phyloP scores from a whole-genome alignment of 2,329 filamentous ascomycete species.

The Aspergillus tanneri region DNA sequence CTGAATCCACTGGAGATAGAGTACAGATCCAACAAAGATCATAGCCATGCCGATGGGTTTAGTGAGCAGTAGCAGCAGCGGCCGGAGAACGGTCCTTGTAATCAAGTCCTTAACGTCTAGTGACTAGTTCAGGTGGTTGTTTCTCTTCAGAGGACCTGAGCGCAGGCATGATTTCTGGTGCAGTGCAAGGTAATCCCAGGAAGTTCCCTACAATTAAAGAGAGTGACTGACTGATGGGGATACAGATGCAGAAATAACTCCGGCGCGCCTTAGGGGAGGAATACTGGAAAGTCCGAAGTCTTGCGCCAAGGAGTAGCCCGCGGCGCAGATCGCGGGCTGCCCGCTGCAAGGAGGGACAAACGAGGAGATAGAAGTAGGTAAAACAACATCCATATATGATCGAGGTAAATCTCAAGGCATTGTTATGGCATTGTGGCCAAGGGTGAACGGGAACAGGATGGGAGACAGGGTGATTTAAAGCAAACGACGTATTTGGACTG shows the following conservation, averaged over 20 bases:
- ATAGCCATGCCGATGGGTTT: conserved; percentile 10
- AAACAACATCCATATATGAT: neutral
- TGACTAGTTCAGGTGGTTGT: conserved; percentile 3
- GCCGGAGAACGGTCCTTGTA: conserved; percentile 1
- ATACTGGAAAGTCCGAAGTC: no score
- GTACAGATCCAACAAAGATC: conserved; percentile 4
- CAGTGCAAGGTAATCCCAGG: no score
- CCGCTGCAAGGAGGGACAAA: neutral
- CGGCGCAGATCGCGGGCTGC: no score
- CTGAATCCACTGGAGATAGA: conserved; percentile 8
- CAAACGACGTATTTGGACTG: no score
- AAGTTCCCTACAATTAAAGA: no score
- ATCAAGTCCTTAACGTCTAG: neutral
- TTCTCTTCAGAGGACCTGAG: neutral
- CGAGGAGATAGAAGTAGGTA: neutral
- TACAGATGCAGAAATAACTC: no score
- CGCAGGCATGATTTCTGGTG: no score
- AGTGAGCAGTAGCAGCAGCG: conserved; percentile 4
- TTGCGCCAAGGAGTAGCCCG: no score
- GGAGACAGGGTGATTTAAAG: no score
- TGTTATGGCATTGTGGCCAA: neutral
- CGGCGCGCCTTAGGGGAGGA: no score
- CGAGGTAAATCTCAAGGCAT: neutral
- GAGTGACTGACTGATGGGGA: no score
- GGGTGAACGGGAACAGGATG: no score